Evolutionary conservation across 2,329 filamentous ascomycete genomes (phyloP).

Genomic region (Orbilia javanica): DNA sequence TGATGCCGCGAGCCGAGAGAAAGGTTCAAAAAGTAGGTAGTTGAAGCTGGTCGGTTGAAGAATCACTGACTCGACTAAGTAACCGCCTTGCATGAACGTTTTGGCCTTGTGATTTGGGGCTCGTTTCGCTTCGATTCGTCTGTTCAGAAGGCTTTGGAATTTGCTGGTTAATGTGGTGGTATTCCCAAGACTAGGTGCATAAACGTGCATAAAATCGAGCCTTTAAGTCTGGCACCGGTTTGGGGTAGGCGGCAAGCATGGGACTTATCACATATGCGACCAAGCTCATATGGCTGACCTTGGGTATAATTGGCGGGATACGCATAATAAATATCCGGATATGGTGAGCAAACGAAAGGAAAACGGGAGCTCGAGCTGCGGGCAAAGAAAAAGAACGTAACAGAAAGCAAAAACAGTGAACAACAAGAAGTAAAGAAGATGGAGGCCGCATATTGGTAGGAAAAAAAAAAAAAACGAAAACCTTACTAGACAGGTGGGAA

Average conservation of each 20-base stretch:
- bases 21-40: not conserved
- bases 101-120: slow-evolving; percentile 28
- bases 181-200: slow-evolving; percentile 33
- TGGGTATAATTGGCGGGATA: slow-evolving; percentile 45
- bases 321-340: slow-evolving; percentile 45
- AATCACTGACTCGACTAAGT: slow-evolving; percentile 24
- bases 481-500: not conserved
- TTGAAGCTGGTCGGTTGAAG: slow-evolving; percentile 22
- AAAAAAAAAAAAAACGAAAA: not conserved
- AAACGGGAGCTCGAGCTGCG: slow-evolving; percentile 10
- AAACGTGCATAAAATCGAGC: slow-evolving; percentile 53
- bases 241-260: slow-evolving; percentile 32
- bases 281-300: slow-evolving; percentile 2
- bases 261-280: slow-evolving; percentile 37
- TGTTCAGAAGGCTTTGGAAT: not conserved
- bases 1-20: slow-evolving; percentile 13
- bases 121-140: slow-evolving; percentile 9
- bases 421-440: not conserved
- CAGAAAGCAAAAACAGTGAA: not conserved
- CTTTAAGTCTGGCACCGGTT: slow-evolving; percentile 23
- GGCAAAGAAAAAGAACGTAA: not conserved
- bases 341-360: slow-evolving; percentile 21
- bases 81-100: slow-evolving; percentile 29
- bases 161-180: not conserved
- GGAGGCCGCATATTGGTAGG: not conserved